A percentile compares a stretch with the other conserved stretches of the same genome.
Evolutionary conservation across 1,284 basidiomycete genomes (phyloP).

Genomic region (Veloboletus limbatus): DNA sequence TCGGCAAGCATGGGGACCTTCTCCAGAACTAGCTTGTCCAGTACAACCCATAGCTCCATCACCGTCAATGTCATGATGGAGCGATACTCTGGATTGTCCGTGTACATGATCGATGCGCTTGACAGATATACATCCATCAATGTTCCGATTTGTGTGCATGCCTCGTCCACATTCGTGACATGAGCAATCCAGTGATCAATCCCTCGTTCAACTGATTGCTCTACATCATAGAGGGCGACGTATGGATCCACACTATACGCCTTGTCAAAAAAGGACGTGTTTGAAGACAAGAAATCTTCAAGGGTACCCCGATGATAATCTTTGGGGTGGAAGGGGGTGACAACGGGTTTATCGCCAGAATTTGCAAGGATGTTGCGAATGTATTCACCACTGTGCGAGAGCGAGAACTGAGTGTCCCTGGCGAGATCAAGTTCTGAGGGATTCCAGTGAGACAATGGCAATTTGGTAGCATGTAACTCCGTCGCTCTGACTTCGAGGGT

Average conservation of each 20-base stretch:
- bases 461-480: neutral
- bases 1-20: neutral
- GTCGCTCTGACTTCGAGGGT: neutral
- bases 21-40: neutral
- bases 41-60: constrained; percentile 24
- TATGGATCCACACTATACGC: neutral
- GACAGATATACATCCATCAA: neutral
- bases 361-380: neutral
- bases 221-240: neutral
- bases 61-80: neutral
- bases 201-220: neutral
- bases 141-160: constrained; percentile 12
- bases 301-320: neutral
- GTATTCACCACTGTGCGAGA: neutral
- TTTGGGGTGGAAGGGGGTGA: neutral
- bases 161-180: neutral
- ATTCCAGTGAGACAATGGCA: neutral
- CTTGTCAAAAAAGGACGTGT: neutral
- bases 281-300: neutral
- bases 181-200: neutral
- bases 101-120: neutral
- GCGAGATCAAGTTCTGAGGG: neutral
- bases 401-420: neutral
- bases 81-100: neutral
- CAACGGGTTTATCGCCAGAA: no score